Conservation (phyloP, 2,329 filamentous ascomycete genomes). For the Fusarium dimerum region DNA sequence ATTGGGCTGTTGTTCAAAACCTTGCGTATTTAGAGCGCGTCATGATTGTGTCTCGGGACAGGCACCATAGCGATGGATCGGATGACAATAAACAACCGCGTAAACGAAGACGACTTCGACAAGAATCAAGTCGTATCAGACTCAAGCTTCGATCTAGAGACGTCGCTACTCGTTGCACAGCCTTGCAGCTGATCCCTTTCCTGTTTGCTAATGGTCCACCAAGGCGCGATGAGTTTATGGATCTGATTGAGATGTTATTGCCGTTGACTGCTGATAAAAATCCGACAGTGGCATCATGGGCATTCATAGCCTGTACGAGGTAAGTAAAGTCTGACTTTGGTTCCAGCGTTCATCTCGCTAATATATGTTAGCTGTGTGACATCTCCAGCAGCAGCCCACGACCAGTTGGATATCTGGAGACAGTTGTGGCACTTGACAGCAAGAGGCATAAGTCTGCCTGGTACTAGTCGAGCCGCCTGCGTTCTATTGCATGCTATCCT, state of each 20-base stretch:
- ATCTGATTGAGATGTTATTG: constrained; percentile 59
- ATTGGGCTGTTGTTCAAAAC: constrained; percentile 61
- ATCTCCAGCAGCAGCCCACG: constrained; percentile 35
- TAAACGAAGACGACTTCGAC: constrained; percentile 51
- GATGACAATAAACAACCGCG: constrained; percentile 49
- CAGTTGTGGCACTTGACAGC: constrained; percentile 75
- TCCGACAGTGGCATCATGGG: constrained; percentile 70
- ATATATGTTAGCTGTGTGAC: constrained; percentile 35
- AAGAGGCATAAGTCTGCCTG: constrained; percentile 68
- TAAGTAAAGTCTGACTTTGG: constrained; percentile 36
- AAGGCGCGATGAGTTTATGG: constrained; percentile 52
- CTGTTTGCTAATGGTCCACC: constrained; percentile 50
- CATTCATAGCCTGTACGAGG: constrained; percentile 80
- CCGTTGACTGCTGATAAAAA: constrained; percentile 70
- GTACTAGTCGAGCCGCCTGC: constrained; percentile 76
- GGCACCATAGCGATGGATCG: constrained; percentile 22
- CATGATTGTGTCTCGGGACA: constrained; percentile 34
- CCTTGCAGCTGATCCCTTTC: constrained; percentile 60
- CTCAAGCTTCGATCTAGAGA: constrained; percentile 50
- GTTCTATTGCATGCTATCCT: constrained; percentile 71
- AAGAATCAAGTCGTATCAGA: constrained; percentile 47
- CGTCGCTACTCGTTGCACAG: constrained; percentile 47
- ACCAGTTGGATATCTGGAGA: constrained; percentile 57
- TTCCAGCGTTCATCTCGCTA: constrained; percentile 3
- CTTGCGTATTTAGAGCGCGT: constrained; percentile 59